Base-by-base conservation (phyloP, 2,329 filamentous ascomycete species). In the Chlorencoelia australis region DNA sequence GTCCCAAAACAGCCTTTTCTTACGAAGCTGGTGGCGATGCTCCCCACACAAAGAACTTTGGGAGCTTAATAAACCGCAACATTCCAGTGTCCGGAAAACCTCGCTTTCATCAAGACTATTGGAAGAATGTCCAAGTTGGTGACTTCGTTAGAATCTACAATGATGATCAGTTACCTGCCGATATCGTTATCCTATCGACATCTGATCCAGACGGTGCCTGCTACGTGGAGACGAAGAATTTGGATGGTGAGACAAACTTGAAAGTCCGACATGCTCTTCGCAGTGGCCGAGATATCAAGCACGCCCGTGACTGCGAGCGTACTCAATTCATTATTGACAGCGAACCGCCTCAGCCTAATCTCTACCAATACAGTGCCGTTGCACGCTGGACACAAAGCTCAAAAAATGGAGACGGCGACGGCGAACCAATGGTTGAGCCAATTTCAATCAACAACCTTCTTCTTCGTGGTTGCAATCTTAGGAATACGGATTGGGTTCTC, bases 61-160 rank as follows among this genome's bases (percentile, higher is more conserved):
- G 79, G 35, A 82, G 66, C 52, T 57, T 98, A 25, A 72, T 96
- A 47, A 84, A 96, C 54, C 75, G 75, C 19, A 69, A 74, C 30
- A 69, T 75, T 42, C 68, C 75, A 10, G 64, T 71, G 0, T 67
- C 74, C 4, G 82, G 81, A 36, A 81, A 73, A 33, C 85, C 88
- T 21, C 74, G 83, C 16, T 98, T 98, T 63, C 89, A 94, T 59
- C 83, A 81, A 50, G 88, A 95, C 54, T 79, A 77, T 28, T 98
- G 91, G 91, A 98, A 98, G 63, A 94, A 79, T 51, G 71, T 98
- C 10, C 79, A 88, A 51, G 91, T 98, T 7, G 91, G 91, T 31
- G 91, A 98, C 59, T 96, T 94, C 60, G 81, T 98, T 37, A 85
- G 93, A 48, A 74, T 98, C 33, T 96, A 95, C 64, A 95, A 93